Evolutionary conservation across 2,329 filamentous ascomycete species (phyloP).

Genomic region (Diaporthe australafricana): DNA sequence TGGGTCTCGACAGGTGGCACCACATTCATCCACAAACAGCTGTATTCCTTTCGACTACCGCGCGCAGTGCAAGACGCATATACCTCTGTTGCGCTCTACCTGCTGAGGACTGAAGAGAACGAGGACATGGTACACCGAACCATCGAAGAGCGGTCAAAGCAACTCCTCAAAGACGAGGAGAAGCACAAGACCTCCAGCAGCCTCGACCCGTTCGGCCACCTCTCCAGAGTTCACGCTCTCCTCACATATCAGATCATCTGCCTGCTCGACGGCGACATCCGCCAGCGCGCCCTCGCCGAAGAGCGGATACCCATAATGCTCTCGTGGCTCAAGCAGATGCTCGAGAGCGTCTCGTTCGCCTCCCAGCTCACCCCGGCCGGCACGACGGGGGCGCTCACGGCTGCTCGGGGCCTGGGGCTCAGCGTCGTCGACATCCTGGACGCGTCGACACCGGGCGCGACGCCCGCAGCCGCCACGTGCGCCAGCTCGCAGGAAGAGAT

Average conservation of each 20-base stretch:
- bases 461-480: not conserved
- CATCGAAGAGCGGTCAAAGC: conserved; percentile 30
- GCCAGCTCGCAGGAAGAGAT: conserved; percentile 26
- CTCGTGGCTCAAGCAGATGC: conserved; percentile 36
- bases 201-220: conserved; percentile 25
- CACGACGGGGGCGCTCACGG: not conserved
- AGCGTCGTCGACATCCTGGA: conserved; percentile 15
- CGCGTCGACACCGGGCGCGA: not conserved
- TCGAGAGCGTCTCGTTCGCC: conserved; percentile 36
- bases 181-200: conserved; percentile 22
- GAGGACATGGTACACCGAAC: conserved; percentile 36
- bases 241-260: conserved; percentile 31
- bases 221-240: conserved; percentile 25
- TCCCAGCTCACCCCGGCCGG: not conserved
- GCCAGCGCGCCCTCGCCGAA: conserved; percentile 26
- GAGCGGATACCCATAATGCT: not conserved
- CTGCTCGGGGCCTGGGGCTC: not conserved
- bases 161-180: conserved; percentile 25
- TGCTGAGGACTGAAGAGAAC: conserved; percentile 3
- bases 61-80: conserved; percentile 36
- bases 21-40: conserved; percentile 43
- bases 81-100: conserved; percentile 4
- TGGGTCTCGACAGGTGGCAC: conserved; percentile 44
- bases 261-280: conserved; percentile 33
- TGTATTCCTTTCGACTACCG: conserved; percentile 40